A percentile compares a stretch with the other conserved stretches of the same genome.
Conservation (phyloP, 1,139 yeast genomes). For the Pichia sp. region DNA sequence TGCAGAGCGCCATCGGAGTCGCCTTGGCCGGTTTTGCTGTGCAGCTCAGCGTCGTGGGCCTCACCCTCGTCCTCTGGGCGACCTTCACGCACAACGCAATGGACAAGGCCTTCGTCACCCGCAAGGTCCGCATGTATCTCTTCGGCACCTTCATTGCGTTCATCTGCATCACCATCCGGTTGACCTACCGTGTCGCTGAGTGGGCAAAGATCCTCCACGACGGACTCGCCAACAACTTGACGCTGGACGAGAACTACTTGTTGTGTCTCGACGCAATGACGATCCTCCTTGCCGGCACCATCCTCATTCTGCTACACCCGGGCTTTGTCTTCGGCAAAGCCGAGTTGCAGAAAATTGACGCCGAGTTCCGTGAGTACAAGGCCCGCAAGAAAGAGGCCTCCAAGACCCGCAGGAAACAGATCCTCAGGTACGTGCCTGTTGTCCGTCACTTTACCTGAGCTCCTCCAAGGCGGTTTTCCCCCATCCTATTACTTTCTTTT, state of each 20-base stretch:
- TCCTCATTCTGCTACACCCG: not conserved
- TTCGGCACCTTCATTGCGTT: not conserved
- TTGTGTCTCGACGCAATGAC: slow-evolving; percentile 2
- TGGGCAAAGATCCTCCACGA: not conserved
- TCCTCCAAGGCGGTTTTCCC: too few relatives aligned
- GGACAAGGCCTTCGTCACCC: not conserved
- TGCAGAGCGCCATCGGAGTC: not conserved
- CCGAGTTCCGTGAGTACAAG: not conserved
- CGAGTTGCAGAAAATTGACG: not conserved
- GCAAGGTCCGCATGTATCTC: not conserved
- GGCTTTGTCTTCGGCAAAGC: slow-evolving; percentile 6
- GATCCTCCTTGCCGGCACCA: not conserved
- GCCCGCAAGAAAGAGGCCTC: not conserved
- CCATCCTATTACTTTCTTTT: not conserved
- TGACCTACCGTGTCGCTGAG: slow-evolving; percentile 7
- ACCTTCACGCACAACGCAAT: not conserved
- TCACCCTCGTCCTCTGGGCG: not conserved
- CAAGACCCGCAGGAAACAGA: not conserved
- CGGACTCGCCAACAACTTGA: not conserved
- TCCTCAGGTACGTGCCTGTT: not conserved
- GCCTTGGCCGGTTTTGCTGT: slow-evolving; percentile 3
- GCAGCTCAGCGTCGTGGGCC: not conserved
- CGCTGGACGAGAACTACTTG: not conserved
- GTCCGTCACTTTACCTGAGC: not conserved
- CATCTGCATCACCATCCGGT: not conserved